Evolutionary conservation across 768 basidiomycete genomes (phyloP), one percentile per base, ranked within the genome.

Genomic region (Lanmaoa rubissima): DNA sequence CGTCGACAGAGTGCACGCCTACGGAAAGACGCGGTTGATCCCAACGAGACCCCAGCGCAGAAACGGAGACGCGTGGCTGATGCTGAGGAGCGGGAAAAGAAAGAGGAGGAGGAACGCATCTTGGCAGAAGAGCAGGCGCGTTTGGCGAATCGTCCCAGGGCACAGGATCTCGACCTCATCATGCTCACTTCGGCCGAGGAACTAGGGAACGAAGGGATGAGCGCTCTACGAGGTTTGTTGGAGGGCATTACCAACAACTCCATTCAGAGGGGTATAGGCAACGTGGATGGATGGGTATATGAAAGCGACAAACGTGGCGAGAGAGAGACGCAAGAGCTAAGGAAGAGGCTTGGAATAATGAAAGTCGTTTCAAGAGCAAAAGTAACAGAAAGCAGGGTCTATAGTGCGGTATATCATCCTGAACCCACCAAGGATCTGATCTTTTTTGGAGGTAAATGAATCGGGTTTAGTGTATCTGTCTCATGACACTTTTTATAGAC

Each of bases 351-450:
- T 11, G 67, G 78, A 54, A 71, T 74, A 34, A 64, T 93, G 67
- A 83, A 81, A 55, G 76, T 92, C n/a, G 78, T 88, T 2, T 82
- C 88, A 34, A 79, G 89, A 53, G 91, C 91, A 14, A 93, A 92
- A 70, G 90, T 93, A 9, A 91, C 87, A 1, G 76, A 83, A 59
- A 79, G 87, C 57, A 75, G 92, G 21, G 67, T 94, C 1, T 94
- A 94, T 63, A 85, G 86, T 59, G 85, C 88, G 34, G 84, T 83
- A 14, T 94, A 88, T 69, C 92, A 94, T 67, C 89, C 91, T 5
- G 90, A 90, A 61, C 76, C 79, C 19, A 81, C 84, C 13, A 91
- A 89, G 63, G 92, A 94, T 69, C 69, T 94, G 13, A 79, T 94
- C n/a, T 92, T 93, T 68, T 90, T 93, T 67, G 92, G 92, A 69